Evolutionary conservation across 2,329 filamentous ascomycete species (phyloP).

Genomic region (Sclerotinia minor): DNA sequence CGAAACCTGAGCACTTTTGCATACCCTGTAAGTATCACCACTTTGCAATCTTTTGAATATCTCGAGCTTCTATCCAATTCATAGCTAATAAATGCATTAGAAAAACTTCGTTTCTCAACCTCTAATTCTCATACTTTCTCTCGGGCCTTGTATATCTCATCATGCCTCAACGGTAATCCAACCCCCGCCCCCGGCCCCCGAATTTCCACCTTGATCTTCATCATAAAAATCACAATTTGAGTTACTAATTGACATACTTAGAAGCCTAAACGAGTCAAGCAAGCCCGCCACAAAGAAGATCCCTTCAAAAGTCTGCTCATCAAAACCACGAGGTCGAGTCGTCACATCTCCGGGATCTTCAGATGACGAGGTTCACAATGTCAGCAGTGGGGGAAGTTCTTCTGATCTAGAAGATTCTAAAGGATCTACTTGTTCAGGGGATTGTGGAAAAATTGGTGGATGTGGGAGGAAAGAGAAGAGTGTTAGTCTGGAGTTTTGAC

Average conservation of each 20-base stretch:
- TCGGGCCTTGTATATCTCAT: background rate
- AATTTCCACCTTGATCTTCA: background rate
- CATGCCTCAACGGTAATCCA: slow-evolving; percentile 4
- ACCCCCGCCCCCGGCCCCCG: no score
- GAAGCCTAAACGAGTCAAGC: background rate
- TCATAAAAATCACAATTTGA: background rate
- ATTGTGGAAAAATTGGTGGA: background rate
- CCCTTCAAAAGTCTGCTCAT: slow-evolving; percentile 5
- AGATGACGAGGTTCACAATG: background rate
- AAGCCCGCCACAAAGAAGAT: background rate
- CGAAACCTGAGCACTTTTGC: background rate
- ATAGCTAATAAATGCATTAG: background rate
- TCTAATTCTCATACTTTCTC: no score
- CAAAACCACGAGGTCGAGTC: background rate
- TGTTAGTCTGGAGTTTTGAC: slow-evolving; percentile 6
- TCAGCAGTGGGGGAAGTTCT: no score
- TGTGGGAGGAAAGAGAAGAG: background rate
- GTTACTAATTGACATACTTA: background rate
- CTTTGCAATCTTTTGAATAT: no score
- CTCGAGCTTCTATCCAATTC: accelerated
- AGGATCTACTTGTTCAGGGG: background rate
- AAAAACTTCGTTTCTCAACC: background rate
- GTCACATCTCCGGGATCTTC: background rate
- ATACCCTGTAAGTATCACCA: background rate
- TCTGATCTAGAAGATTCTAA: no score